Conservation (phyloP, 345 rosid genomes). For the sweet orange (Citrus sinensis) region DNA sequence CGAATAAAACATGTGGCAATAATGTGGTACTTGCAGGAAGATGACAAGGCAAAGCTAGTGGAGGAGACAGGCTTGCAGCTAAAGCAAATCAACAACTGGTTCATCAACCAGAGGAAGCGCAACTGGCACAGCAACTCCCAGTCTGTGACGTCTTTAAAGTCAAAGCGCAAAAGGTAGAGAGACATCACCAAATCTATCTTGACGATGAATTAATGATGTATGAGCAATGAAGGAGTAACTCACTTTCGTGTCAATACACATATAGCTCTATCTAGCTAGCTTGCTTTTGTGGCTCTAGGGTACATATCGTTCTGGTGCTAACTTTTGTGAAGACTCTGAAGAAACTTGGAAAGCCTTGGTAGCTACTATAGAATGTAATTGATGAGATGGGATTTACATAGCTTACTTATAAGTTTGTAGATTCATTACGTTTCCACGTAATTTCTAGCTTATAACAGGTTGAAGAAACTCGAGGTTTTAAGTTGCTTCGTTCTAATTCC, state of each 20-base stretch:
- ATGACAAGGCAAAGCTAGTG: constrained; percentile 95
- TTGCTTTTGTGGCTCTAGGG: background rate
- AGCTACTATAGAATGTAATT: too few species aligned
- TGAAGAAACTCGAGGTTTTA: too few species aligned
- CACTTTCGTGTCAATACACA: background rate
- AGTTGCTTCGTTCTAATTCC: too few species aligned
- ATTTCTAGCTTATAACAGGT: too few species aligned
- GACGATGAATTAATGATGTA: background rate
- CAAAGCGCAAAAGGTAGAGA: constrained; percentile 85
- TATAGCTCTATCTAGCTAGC: constrained; percentile 20
- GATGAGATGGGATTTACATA: background rate
- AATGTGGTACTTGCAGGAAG: constrained; percentile 55
- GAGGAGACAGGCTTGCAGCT: constrained; percentile 98
- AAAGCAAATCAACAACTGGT: constrained; percentile 99
- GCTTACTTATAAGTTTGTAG: background rate
- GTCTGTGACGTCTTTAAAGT: constrained; percentile 84
- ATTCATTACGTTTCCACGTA: background rate
- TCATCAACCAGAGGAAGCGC: constrained; percentile 95
- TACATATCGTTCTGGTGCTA: background rate
- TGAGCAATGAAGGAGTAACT: background rate
- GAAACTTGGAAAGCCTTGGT: background rate
- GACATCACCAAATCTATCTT: too few species aligned
- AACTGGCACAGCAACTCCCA: constrained; percentile 98
- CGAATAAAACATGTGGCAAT: background rate
- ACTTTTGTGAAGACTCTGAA: background rate